A percentile compares a stretch with the other conserved stretches of the same genome.
Evolutionary conservation across 495 filamentous ascomycete species (phyloP).

Genomic region (Penicillium crystallinum): DNA sequence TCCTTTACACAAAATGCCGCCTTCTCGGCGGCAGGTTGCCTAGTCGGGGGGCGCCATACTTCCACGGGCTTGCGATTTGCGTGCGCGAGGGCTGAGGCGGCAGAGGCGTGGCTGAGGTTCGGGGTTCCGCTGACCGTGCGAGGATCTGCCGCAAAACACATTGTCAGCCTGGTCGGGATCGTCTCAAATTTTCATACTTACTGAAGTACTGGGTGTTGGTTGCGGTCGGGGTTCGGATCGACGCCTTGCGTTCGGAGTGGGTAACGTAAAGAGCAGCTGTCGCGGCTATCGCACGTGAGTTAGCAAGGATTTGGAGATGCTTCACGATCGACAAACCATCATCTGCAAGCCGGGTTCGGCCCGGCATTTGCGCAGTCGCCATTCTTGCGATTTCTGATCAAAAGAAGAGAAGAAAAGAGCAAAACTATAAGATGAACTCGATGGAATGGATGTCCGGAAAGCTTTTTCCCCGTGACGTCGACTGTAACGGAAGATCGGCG

Average conservation of each 20-base stretch:
- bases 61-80: constrained; percentile 57
- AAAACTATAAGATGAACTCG: constrained; percentile 8
- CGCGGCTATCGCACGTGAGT: constrained; percentile 37
- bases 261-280: constrained; percentile 51
- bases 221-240: constrained; percentile 28
- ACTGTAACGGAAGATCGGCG: constrained; percentile 15
- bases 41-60: constrained; percentile 52
- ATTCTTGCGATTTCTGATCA: constrained; percentile 21
- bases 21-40: constrained; percentile 57
- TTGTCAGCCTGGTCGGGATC: constrained; percentile 9
- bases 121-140: constrained; percentile 59
- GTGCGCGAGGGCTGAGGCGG: constrained; percentile 71
- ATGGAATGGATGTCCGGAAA: constrained; percentile 30
- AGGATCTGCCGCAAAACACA: constrained; percentile 54
- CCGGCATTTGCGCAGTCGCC: constrained; percentile 30
- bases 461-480: constrained; percentile 26
- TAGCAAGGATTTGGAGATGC: constrained; percentile 7
- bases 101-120: constrained; percentile 65
- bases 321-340: constrained; percentile 34
- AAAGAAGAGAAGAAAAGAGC: constrained; percentile 1
- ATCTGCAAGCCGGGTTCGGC: constrained; percentile 35
- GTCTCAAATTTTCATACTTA: constrained; percentile 10
- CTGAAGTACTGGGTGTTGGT: constrained; percentile 21
- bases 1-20: constrained; percentile 67
- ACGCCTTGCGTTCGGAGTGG: constrained; percentile 36